Evolutionary conservation across 1,284 basidiomycete genomes (phyloP), one percentile per base, ranked within the genome.

Genomic region (Peniophora sp.): DNA sequence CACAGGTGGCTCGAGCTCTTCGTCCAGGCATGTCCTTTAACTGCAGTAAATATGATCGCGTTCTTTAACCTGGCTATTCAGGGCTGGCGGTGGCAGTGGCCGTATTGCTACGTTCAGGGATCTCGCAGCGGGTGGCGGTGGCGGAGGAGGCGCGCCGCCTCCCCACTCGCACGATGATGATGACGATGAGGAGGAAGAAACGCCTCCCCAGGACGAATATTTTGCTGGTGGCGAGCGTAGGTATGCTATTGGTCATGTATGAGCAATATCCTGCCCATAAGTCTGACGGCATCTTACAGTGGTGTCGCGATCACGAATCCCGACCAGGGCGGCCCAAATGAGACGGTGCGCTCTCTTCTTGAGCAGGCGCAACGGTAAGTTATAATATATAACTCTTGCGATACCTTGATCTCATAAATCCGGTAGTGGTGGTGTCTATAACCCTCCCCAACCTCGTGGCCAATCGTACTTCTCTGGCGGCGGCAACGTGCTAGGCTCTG

Each of bases 301-400:
- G 96, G 94, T 0, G 76, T 99, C 36, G 90, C 87, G 2, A 81
- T 99, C 1, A 82, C 97, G 68, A 92, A 94, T 62, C 96, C 95
- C 6, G 78, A 83, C 55, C 19, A 22, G 12, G 20, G 14, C 24
- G 23, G 44, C 10, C 44, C 20, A 10, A 20, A 20, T 62, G 72
- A 34, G 8, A 76, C 82, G 11, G 85, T 83, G 11, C 81, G 83
- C 9, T 70, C 83, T 56, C 69, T 92, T 54, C 90, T 98, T 3
- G 73, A 83, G 44, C 85, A 92, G 59, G 83, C 93, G 3, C 79
- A 83, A 44, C 79, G 89, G 89, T 94, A 61, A 49, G 87, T 74
- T 16, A 17, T 6, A 41, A n/a, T n/a, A 8, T 5, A 17, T 17
- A 5, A 41, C n/a, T 41, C 8, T n/a, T 41, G n/a, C 49, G 50